Base-by-base conservation (phyloP, 805 yeast species). In the Candida ortonii region DNA sequence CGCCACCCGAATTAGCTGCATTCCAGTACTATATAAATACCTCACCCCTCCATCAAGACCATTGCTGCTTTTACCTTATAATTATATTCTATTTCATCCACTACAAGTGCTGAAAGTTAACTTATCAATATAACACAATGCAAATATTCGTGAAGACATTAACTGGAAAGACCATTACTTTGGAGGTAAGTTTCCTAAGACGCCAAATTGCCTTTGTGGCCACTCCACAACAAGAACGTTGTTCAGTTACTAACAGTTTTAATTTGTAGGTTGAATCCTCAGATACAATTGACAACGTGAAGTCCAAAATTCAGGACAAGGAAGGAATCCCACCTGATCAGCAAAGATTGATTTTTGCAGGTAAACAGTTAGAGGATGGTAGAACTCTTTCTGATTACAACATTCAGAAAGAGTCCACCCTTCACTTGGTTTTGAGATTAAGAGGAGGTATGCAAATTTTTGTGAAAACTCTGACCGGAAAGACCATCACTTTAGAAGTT, bases 151-250 rank as follows among this genome's bases (percentile, higher is more conserved):
- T 82, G 68, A 81, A 81, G 70, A 81, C 88, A 65, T 75, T 81
- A 67, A 81, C 88, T 53, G 88, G 88, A 77, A 81, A 80, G 77
- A 83, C 95, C 67, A 88, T 88, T 73, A 88, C 96, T 77, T 82
- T 88, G 63, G 97, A 88, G 78, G n/a, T n/a, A n/a, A n/a, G n/a
- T n/a, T n/a, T n/a, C n/a, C n/a, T n/a, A n/a, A n/a, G n/a, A n/a
- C n/a, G n/a, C n/a, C n/a, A n/a, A n/a, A n/a, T n/a, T n/a, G n/a
- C n/a, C n/a, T n/a, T n/a, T n/a, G n/a, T n/a, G n/a, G n/a, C n/a
- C n/a, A n/a, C n/a, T n/a, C n/a, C n/a, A n/a, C n/a, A n/a, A n/a
- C n/a, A n/a, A n/a, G n/a, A n/a, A n/a, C n/a, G n/a, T n/a, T n/a
- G n/a, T n/a, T n/a, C n/a, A n/a, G n/a, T n/a, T n/a, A n/a, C n/a